Evolutionary conservation across 2,329 filamentous ascomycete genomes (phyloP), one percentile per base, ranked within the genome.

Genomic region (Exophiala phaeomuriformis): DNA sequence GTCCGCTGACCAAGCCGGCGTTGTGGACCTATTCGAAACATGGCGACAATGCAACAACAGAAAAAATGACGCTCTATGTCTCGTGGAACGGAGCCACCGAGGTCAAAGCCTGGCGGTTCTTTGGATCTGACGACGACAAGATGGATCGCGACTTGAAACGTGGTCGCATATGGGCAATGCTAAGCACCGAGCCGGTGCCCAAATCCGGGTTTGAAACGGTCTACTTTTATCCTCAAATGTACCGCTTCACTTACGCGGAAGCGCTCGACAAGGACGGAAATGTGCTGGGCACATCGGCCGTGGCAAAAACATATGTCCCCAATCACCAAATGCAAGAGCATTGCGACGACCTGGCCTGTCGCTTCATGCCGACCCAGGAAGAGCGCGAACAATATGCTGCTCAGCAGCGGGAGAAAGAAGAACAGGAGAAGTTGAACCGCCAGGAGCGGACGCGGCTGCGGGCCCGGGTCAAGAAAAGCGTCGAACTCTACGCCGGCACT

Each of bases 41-140:
- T 1, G 61, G 60, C 5, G 31, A 30, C 19, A 19, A 19, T 19
- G 19, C 19, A 19, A 19, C 19, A 19, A 19, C 19, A 19, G 19
- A 19, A 4, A 37, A 50, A 10, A 63, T 61, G 61, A 59, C 64
- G 42, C 64, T 68, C 50, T 63, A 69, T 35, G 66, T 68, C 10
- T 68, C 66, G 49, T 77, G 75, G 75, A 77, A 77, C 56, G 75
- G 75, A 8, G 74, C 73, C 0, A 77, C 75, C 1, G 74, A 76
- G 46, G 67, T 76, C n/a, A 56, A 56, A 19, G 65, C 62, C 3
- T 77, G 68, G 68, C 64, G 63, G 3, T 65, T 70, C 53, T 68
- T 65, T 53, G 65, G 50, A 19, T 35, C 40, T 4, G 47, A 53
- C n/a, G 46, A 39, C 49, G 12, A 60, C 57, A 35, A 65, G 67